Evolutionary conservation across 148 eudicot species (phyloP).

Genomic region (Fagopyrum tataricum): DNA sequence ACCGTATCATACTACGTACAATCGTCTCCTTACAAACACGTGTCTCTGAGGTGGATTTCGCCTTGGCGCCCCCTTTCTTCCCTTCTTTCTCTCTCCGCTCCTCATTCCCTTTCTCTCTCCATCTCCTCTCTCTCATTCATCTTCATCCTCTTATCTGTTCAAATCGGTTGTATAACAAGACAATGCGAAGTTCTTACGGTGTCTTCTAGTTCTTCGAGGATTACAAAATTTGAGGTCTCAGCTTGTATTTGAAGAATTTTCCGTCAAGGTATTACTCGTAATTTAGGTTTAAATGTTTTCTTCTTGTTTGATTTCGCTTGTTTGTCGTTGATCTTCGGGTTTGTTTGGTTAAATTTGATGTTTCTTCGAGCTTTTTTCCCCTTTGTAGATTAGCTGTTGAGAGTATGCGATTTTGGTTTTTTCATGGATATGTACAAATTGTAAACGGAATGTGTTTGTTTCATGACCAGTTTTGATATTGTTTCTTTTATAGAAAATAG

Average conservation of each 20-base stretch:
- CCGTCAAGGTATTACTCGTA: not conserved
- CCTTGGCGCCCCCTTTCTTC: constrained; percentile 39
- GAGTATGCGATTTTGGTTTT: not conserved
- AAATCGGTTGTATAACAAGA: not conserved
- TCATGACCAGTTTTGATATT: not conserved
- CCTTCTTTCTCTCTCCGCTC: constrained; percentile 6
- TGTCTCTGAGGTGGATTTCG: constrained; percentile 74
- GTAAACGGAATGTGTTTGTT: not conserved
- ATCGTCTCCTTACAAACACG: constrained; percentile 41
- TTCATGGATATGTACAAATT: not conserved
- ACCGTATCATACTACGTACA: constrained; percentile 10
- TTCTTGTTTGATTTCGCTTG: not conserved
- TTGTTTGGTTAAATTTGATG: not conserved
- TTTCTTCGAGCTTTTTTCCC: not conserved
- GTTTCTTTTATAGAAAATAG: not conserved
- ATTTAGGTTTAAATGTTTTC: not conserved
- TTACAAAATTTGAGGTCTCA: not conserved
- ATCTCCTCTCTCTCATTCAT: not conserved
- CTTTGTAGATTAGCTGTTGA: not conserved
- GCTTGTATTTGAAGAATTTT: not conserved
- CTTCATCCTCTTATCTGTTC: not conserved
- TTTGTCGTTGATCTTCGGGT: not conserved
- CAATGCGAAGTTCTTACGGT: not conserved
- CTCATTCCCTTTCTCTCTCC: constrained; percentile 13
- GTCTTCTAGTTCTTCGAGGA: not conserved